Conservation (phyloP, 371 early-diverging fungal genomes). For the Lichtheimia ornata region DNA sequence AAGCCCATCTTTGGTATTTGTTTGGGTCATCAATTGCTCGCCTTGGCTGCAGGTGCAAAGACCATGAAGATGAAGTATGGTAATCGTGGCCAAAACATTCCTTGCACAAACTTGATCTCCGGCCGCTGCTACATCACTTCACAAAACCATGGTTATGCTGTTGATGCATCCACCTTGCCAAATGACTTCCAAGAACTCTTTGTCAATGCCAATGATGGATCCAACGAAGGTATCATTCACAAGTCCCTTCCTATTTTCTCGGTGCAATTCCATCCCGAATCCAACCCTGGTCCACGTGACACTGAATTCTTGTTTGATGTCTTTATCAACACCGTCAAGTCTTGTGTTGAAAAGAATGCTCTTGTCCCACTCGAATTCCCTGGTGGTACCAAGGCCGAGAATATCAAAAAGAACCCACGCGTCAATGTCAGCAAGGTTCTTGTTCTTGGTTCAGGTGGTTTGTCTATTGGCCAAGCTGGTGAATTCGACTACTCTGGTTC, state of each 20-base stretch:
- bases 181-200: slow-evolving; percentile 85
- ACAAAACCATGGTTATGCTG: slow-evolving; percentile 97
- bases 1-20: slow-evolving; percentile 98
- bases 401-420: slow-evolving; percentile 52
- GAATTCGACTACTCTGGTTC: slow-evolving; percentile 98
- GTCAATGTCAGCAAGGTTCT: slow-evolving; percentile 79
- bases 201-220: slow-evolving; percentile 96
- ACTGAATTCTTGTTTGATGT: slow-evolving; percentile 95
- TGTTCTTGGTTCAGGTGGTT: slow-evolving; percentile 93
- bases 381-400: slow-evolving; percentile 59
- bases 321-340: slow-evolving; percentile 78
- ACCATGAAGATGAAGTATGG: slow-evolving; percentile 97
- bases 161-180: slow-evolving; percentile 81
- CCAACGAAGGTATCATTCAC: slow-evolving; percentile 97
- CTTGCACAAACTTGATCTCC: slow-evolving; percentile 92
- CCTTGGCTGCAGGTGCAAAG: slow-evolving; percentile 90
- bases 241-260: slow-evolving; percentile 87
- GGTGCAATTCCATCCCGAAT: slow-evolving; percentile 98
- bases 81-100: slow-evolving; percentile 98
- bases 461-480: slow-evolving; percentile 97
- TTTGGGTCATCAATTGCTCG: slow-evolving; percentile 94
- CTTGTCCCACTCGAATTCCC: slow-evolving; percentile 76
- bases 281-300: slow-evolving; percentile 94
- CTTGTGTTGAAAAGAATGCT: slow-evolving; percentile 70
- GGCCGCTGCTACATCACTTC: slow-evolving; percentile 97